Evolutionary conservation across 2,329 filamentous ascomycete genomes (phyloP).

Genomic region (Cryphonectria japonica): DNA sequence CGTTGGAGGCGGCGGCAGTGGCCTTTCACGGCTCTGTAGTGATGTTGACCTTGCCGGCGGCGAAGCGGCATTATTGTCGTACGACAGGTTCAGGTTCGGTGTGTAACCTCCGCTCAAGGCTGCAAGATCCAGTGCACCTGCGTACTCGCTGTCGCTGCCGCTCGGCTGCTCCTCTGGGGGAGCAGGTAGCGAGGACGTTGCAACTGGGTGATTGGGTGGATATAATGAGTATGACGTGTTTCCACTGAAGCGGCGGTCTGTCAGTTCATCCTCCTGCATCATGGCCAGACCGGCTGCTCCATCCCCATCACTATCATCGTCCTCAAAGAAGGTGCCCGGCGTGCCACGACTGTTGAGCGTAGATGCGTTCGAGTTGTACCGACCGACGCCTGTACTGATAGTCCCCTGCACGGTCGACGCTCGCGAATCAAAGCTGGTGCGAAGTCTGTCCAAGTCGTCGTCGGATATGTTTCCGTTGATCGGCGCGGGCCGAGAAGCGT

Average conservation of each 20-base stretch:
- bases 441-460: slow-evolving; percentile 51
- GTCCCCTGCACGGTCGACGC: slow-evolving; percentile 50
- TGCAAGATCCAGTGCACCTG: slow-evolving; percentile 70
- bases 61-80: slow-evolving; percentile 52
- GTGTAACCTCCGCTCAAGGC: slow-evolving; percentile 74
- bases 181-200: slow-evolving; percentile 44
- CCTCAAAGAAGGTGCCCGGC: slow-evolving; percentile 44
- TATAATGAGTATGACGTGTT: slow-evolving; percentile 51
- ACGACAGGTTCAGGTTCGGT: slow-evolving; percentile 53
- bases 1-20: slow-evolving; percentile 40
- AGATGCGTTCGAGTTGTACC: slow-evolving; percentile 47
- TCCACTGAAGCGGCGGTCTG: slow-evolving; percentile 67
- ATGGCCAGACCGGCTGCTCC: slow-evolving; percentile 82
- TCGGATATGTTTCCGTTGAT: slow-evolving; percentile 53
- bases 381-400: slow-evolving; percentile 42
- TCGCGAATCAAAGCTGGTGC: slow-evolving; percentile 52
- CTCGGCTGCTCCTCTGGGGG: slow-evolving; percentile 52
- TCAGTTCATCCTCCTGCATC: slow-evolving; percentile 82
- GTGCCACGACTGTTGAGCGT: slow-evolving; percentile 44
- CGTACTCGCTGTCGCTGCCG: slow-evolving; percentile 73
- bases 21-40: slow-evolving; percentile 24
- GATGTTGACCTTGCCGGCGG: slow-evolving; percentile 41
- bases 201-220: slow-evolving; percentile 38
- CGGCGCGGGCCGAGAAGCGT: slow-evolving; percentile 44
- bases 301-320: slow-evolving; percentile 81